Conservation (phyloP, 768 basidiomycete genomes). For the Lentinus tigrinus region DNA sequence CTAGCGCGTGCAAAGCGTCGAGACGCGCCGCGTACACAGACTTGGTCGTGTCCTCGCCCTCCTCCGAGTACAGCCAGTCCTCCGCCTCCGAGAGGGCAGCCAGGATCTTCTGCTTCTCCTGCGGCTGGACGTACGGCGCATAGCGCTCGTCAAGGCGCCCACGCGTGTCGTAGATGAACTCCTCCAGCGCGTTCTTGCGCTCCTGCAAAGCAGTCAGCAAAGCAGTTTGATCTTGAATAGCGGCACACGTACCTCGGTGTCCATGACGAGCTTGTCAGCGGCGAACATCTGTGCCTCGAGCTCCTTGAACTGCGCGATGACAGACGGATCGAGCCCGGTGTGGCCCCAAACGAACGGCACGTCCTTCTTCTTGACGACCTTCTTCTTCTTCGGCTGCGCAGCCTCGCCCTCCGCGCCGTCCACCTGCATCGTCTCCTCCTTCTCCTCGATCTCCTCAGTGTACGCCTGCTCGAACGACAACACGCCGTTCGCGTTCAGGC, state of each 20-base stretch:
- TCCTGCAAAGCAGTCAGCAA: conserved; percentile 53
- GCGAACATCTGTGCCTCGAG: conserved; percentile 87
- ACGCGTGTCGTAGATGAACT: conserved; percentile 96
- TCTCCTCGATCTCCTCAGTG: conserved; percentile 79
- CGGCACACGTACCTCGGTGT: conserved; percentile 87
- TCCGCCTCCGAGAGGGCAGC: conserved; percentile 74
- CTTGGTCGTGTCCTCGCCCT: conserved; percentile 93
- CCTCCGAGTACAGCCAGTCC: conserved; percentile 97
- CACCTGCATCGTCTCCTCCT: conserved; percentile 65
- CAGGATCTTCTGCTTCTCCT: conserved; percentile 79
- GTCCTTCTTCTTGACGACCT: conserved; percentile 78
- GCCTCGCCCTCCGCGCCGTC: conserved; percentile 49
- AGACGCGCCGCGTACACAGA: conserved; percentile 88
- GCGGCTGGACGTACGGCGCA: conserved; percentile 65
- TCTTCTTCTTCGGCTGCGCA: conserved; percentile 78
- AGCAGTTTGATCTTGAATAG: too few relatives aligned
- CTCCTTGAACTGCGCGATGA: conserved; percentile 70
- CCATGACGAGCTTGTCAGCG: conserved; percentile 92
- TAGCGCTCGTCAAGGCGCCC: conserved; percentile 90
- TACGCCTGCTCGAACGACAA: conserved; percentile 86
- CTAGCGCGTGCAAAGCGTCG: conserved; percentile 79
- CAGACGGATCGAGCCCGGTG: conserved; percentile 59
- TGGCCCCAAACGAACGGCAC: conserved; percentile 69
- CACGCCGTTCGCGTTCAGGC: conserved; percentile 83
- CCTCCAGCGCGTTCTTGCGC: conserved; percentile 97